These are phyloP conservation scores for Boletales sp. DNA, from an alignment of 768 basidiomycete species.

Conservation along the genomic window DNA sequence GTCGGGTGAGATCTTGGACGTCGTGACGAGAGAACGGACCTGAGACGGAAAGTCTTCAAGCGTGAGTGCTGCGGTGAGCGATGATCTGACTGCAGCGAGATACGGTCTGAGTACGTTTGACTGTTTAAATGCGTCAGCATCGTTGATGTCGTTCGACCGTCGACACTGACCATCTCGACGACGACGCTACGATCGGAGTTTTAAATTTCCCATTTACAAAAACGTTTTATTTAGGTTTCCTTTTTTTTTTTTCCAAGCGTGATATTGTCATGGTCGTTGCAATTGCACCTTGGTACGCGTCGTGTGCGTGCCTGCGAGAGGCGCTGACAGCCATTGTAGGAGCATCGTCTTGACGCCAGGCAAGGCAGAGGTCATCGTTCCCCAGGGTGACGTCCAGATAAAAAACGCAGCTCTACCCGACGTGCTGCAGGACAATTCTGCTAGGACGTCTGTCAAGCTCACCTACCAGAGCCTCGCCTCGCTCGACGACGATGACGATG, in stretches of 20 bases:
- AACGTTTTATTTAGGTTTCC: background rate
- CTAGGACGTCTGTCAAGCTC: slow-evolving; percentile 67
- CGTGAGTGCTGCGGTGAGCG: slow-evolving; percentile 95
- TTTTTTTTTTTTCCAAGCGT: slow-evolving; percentile 8
- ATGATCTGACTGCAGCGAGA: slow-evolving; percentile 92
- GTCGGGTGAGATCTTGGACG: slow-evolving; percentile 1
- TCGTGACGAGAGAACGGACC: slow-evolving; percentile 2
- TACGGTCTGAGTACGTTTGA: slow-evolving; percentile 96
- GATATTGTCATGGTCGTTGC: slow-evolving; percentile 49
- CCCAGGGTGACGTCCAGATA: slow-evolving; percentile 69
- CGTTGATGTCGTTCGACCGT: background rate
- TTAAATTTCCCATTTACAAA: slow-evolving; percentile 18
- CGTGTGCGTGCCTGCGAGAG: slow-evolving; percentile 1
- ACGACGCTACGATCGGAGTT: slow-evolving; percentile 41
- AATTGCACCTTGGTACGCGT: slow-evolving; percentile 63
- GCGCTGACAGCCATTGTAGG: slow-evolving; percentile 39
- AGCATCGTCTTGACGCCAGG: slow-evolving; percentile 58
- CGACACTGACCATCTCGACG: slow-evolving; percentile 48
- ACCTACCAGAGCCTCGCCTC: slow-evolving; percentile 42
- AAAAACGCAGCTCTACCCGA: slow-evolving; percentile 83
- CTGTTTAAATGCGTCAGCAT: slow-evolving; percentile 39
- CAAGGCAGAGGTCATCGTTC: slow-evolving; percentile 51
- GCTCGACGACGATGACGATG: slow-evolving; percentile 39
- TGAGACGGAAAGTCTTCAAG: slow-evolving; percentile 98
- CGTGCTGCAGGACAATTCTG: slow-evolving; percentile 55